Evolutionary conservation across 768 basidiomycete species (phyloP), one percentile per base, ranked within the genome.

Genomic region (Gelatoporia subvermispora): DNA sequence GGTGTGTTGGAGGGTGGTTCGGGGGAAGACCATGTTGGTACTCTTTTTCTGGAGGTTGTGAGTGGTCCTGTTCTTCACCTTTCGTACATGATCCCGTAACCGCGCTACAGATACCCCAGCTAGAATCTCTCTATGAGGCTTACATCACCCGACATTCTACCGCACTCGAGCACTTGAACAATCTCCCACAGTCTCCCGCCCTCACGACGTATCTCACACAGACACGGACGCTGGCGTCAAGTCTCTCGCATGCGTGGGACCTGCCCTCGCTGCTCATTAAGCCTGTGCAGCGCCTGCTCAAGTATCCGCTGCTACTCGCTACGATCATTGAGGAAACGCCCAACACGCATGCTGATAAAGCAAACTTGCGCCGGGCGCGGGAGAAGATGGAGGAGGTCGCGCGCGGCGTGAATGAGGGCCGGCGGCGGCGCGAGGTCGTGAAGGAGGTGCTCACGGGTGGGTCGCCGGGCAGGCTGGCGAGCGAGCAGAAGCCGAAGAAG

Each of bases 221-320:
- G 31, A 87, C 86, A 16, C 77, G 79, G 50, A 73, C 71, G 10
- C 72, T 86, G 34, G 84, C 88, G 1, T 77, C 82, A 2, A 76
- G 79, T 20, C 75, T 88, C 11, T 88, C 90, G 0, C 85, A 91
- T 59, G 88, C 92, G 2, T 93, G 92, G 85, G 95, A 99, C 63
- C 80, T 99, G 22, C 76, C 90, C 4, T 93, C 92, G 0, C 78
- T 97, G 35, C 84, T 99, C 51, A 97, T 99, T 67, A 97, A 98
- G 67, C 96, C 96, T 28, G 92, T 99, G 3, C 96, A 98, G 61
- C 83, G 95, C 15, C 28, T 97, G 47, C 82, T 97, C 53, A 98
- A 97, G 63, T 99, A 99, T 61, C 82, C 90, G 0, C 77, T 97
- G 8, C 77, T 99, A 21, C 79, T 99, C 28, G 68, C 71, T 22